phyloP scores from a whole-genome alignment of 495 filamentous ascomycete genomes.

The Cercophora sp. region DNA sequence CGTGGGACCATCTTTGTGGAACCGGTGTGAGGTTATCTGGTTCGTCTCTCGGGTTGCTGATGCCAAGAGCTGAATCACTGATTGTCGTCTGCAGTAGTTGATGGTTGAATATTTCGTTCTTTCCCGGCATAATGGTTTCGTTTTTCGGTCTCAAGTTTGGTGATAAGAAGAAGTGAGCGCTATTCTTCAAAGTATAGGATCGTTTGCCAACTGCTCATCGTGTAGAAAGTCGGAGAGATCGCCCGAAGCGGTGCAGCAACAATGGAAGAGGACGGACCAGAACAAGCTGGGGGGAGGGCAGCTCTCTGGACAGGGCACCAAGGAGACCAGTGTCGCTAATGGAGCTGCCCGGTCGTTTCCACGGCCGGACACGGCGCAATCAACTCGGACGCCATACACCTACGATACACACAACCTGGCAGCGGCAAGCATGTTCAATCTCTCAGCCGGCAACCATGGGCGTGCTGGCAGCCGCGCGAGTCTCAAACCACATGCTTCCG shows the following conservation, averaged over 20 bases:
- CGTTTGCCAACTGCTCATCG: conserved; percentile 18
- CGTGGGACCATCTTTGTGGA: no score
- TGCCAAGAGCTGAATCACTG: no score
- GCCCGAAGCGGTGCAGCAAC: conserved; percentile 19
- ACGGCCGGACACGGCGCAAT: conserved; percentile 30
- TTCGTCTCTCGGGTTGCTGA: no score
- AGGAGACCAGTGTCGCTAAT: conserved; percentile 19
- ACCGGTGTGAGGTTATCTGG: no score
- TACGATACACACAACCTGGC: conserved; percentile 30
- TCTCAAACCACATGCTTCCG: conserved; percentile 34
- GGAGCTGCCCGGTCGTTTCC: conserved; percentile 29
- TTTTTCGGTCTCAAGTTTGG: conserved; percentile 49
- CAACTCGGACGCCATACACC: conserved; percentile 26
- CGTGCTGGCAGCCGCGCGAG: conserved; percentile 22
- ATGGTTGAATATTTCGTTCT: no score
- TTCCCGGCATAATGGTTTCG: conserved; percentile 46
- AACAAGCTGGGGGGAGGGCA: conserved; percentile 28
- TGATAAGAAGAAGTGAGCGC: conserved; percentile 47
- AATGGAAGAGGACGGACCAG: conserved; percentile 28
- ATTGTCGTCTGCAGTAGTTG: no score
- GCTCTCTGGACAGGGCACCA: conserved; percentile 22
- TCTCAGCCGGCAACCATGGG: conserved; percentile 16
- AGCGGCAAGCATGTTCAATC: conserved; percentile 36
- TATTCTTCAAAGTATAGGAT: background rate
- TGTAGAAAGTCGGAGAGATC: conserved; percentile 36